Evolutionary conservation across 306 rosid species (phyloP).

Genomic region (Aeschynomene evenia): DNA sequence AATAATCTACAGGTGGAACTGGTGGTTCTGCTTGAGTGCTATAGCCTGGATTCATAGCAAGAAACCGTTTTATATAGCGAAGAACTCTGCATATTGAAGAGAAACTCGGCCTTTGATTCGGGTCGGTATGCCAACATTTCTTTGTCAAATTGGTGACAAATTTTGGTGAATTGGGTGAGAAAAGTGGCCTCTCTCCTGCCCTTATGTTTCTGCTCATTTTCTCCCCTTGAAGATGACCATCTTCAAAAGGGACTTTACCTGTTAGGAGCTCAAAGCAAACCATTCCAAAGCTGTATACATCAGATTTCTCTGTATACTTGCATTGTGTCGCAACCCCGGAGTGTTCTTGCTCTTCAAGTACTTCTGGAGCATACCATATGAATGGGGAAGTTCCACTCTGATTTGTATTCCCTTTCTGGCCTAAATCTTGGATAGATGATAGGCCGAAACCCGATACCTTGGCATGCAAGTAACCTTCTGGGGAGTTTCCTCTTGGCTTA

Average conservation of each 20-base stretch:
- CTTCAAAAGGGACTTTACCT: conserved; percentile 94
- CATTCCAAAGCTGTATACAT: conserved; percentile 93
- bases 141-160: conserved; percentile 68
- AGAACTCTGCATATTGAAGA: conserved; percentile 80
- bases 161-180: conserved; percentile 66
- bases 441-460: conserved; percentile 76
- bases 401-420: conserved; percentile 48
- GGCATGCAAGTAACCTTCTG: conserved; percentile 67
- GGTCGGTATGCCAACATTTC: conserved; percentile 86
- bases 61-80: conserved; percentile 61
- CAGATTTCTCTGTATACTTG: conserved; percentile 73
- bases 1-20: conserved; percentile 63
- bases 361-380: conserved; percentile 90
- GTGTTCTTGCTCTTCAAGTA: conserved; percentile 80
- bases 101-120: conserved; percentile 79
- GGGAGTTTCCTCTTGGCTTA: conserved; percentile 55
- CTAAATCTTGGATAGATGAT: conserved; percentile 39
- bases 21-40: conserved; percentile 54
- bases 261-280: conserved; percentile 89
- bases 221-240: conserved; percentile 87
- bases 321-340: conserved; percentile 32
- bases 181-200: conserved; percentile 90
- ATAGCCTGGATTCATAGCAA: conserved; percentile 65
- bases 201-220: conserved; percentile 86
- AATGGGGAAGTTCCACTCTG: conserved; percentile 61